Evolutionary conservation across 768 basidiomycete species (phyloP).

Genomic region (Mycena metata): DNA sequence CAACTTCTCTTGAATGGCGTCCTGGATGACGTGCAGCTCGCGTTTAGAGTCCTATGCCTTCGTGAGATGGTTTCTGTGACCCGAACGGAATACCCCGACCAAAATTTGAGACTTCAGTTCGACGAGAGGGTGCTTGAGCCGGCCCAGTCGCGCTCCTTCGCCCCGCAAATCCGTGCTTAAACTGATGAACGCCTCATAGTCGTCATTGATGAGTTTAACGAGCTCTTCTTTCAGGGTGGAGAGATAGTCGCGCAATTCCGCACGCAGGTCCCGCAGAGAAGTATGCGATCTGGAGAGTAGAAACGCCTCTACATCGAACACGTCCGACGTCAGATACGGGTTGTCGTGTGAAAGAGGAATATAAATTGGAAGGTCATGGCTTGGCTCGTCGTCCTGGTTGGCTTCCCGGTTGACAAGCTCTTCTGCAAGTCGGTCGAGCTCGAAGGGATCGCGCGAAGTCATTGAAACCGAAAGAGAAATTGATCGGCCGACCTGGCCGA

Average conservation of each 20-base stretch:
- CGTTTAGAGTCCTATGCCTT: constrained; percentile 67
- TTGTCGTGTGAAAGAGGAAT: constrained; percentile 86
- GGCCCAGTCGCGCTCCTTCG: constrained; percentile 80
- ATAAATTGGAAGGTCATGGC: constrained; percentile 71
- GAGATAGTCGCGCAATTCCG: constrained; percentile 90
- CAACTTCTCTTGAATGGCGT: constrained; percentile 83
- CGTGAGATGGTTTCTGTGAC: not conserved
- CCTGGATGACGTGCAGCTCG: constrained; percentile 76
- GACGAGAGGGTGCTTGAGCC: constrained; percentile 76
- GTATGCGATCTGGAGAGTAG: constrained; percentile 88
- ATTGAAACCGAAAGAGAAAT: not conserved
- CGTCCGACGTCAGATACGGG: constrained; percentile 73
- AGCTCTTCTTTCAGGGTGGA: constrained; percentile 90
- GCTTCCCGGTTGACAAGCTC: constrained; percentile 74
- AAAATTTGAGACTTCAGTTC: constrained; percentile 75
- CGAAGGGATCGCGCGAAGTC: constrained; percentile 64
- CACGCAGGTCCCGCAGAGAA: constrained; percentile 87
- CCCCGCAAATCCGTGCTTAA: constrained; percentile 92
- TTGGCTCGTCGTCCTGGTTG: constrained; percentile 36
- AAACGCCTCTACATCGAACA: constrained; percentile 89
- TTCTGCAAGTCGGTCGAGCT: constrained; percentile 79
- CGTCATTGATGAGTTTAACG: constrained; percentile 95
- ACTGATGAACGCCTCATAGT: constrained; percentile 98
- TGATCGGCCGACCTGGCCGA: no score
- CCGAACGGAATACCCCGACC: constrained; percentile 58